Base-by-base conservation (phyloP, 257 asterid genomes). In the Buddleja alternifolia region DNA sequence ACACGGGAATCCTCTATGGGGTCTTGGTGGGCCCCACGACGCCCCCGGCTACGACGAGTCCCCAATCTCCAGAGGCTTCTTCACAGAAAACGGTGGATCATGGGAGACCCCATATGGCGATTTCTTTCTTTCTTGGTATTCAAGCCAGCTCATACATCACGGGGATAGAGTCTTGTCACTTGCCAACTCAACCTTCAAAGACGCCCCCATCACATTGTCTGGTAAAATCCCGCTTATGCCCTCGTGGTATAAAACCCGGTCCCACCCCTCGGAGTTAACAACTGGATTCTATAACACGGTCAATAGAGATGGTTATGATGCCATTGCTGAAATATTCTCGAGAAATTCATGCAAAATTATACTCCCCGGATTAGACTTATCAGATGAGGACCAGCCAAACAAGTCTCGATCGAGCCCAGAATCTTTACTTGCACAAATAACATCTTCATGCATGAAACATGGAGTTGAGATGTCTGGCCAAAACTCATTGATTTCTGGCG, bases 31-130 rank as follows among this genome's bases (percentile, higher is more conserved):
- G 14, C 98, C 98, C 36, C 97, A 93, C 39, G 85, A 90, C 20
- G 75, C 96, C 45, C 84, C 95, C 0, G 41, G 69, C 60, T 79
- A 80, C 4, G 48, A 77, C 54, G 88, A 79, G 56, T 41, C 67
- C 21, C 93, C 96, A 2, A 8, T 78, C 23, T 57, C 86, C 2
- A 70, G 70, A 11, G 85, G 82, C 71, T 93, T 93, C 83, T 88
- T 93, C 58, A 73, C 70, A 11, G 96, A 87, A 69, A 75, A 82
- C 4, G 85, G 84, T 10, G 97, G 97, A 19, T 78, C 97, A 21
- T 93, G 98, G 98, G 90, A 85, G 76, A 76, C 76, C 5, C 80
- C 73, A n/a, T 93, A 93, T 39, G 98, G 95, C 6, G 87, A 88
- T 45, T 88, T 93, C 42, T 90, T 93, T 69, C 95, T 93, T 16